A percentile compares a stretch with the other conserved stretches of the same genome.
Evolutionary conservation across 805 yeast genomes (phyloP).

Genomic region (Zygotorulaspora chibaensis): DNA sequence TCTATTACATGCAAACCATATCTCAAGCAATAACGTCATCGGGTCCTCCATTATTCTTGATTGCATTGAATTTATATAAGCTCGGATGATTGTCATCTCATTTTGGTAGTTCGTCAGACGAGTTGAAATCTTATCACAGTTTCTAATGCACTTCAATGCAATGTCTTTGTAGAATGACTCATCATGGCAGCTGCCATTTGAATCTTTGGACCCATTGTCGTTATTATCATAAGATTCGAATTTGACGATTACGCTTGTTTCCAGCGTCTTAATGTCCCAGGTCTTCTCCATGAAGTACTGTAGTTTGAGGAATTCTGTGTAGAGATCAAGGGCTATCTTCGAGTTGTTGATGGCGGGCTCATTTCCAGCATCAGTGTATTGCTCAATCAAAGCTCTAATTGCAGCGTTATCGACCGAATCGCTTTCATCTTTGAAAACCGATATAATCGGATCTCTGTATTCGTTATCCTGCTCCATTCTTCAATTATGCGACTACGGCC

Average conservation of each 20-base stretch:
- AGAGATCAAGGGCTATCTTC: conserved; percentile 24
- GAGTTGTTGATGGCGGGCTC: conserved; percentile 23
- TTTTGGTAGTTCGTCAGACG: conserved; percentile 18
- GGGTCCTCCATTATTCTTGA: conserved; percentile 44
- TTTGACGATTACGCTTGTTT: conserved; percentile 27
- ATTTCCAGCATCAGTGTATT: conserved; percentile 4
- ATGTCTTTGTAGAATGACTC: conserved; percentile 49
- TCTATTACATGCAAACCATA: conserved; percentile 25
- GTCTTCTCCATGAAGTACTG: conserved; percentile 29
- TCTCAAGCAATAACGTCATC: conserved; percentile 34
- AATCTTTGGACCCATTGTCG: conserved; percentile 2
- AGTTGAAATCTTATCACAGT: conserved; percentile 40
- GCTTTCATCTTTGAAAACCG: conserved; percentile 7
- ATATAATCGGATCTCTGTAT: conserved; percentile 13
- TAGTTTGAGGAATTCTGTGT: conserved; percentile 27
- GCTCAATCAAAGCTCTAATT: conserved; percentile 8
- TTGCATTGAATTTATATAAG: conserved; percentile 33
- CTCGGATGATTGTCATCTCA: conserved; percentile 15
- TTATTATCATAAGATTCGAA: conserved; percentile 17
- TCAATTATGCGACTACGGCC: neutral
- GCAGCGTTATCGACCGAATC: conserved; percentile 7
- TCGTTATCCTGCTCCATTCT: conserved; percentile 6
- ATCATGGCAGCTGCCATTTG: conserved; percentile 1
- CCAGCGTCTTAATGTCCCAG: conserved; percentile 34
- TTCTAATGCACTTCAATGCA: conserved; percentile 49